Conservation (phyloP, 2,329 filamentous ascomycete genomes). For the Graphium sp. region DNA sequence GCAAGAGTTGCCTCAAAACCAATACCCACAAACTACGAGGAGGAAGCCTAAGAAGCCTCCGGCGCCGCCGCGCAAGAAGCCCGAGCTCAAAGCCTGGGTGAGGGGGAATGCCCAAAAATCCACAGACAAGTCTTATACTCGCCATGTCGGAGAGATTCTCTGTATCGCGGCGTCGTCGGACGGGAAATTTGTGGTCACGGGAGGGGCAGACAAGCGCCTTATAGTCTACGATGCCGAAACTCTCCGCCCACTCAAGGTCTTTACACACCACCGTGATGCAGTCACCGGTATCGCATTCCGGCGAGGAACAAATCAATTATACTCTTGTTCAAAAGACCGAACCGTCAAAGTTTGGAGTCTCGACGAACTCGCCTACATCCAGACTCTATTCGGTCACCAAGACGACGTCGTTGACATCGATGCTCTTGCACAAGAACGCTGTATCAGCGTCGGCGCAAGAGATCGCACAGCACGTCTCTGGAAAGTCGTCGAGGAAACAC, state of each 20-base stretch:
- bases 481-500: slow-evolving; percentile 92
- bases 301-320: slow-evolving; percentile 77
- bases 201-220: slow-evolving; percentile 67
- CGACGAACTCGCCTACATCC: slow-evolving; percentile 82
- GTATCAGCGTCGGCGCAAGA: slow-evolving; percentile 75
- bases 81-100: slow-evolving; percentile 43
- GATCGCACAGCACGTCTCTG: slow-evolving; percentile 85
- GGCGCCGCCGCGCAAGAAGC: slow-evolving; percentile 42
- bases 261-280: slow-evolving; percentile 81
- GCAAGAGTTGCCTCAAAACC: slow-evolving; percentile 44
- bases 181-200: slow-evolving; percentile 81
- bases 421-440: slow-evolving; percentile 70
- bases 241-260: slow-evolving; percentile 64
- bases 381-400: slow-evolving; percentile 92
- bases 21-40: slow-evolving; percentile 40
- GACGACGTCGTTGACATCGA: slow-evolving; percentile 77
- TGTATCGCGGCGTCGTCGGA: slow-evolving; percentile 76
- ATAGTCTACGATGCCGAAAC: slow-evolving; percentile 77
- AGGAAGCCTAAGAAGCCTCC: slow-evolving; percentile 40
- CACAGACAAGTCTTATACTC: slow-evolving; percentile 49
- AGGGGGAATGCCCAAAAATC: slow-evolving; percentile 44
- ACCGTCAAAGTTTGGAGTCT: slow-evolving; percentile 94
- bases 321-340: slow-evolving; percentile 77
- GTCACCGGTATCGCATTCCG: slow-evolving; percentile 77
- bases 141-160: slow-evolving; percentile 68